These are phyloP conservation scores for Lactarius hengduanensis DNA, from an alignment of 768 basidiomycete genomes.

Conservation along the genomic window DNA sequence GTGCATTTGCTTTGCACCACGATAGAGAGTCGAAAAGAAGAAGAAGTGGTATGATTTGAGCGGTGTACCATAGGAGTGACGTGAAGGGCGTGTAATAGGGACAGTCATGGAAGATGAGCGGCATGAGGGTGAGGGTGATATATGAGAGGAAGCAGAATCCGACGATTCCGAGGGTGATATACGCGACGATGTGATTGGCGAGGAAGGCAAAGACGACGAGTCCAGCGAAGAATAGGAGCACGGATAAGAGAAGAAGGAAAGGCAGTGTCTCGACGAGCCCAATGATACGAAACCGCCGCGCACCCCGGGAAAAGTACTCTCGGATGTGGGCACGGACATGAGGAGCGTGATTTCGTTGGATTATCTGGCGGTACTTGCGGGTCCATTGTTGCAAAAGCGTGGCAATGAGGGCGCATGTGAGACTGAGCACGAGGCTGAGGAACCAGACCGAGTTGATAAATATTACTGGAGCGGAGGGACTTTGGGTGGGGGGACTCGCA, in stretches of 20 bases:
- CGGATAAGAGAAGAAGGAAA: not conserved
- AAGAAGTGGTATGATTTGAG: not conserved
- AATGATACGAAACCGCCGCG: slow-evolving; percentile 41
- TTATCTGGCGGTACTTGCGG: not conserved
- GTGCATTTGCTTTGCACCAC: too few species aligned
- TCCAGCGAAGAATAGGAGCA: not conserved
- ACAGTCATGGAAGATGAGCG: not conserved
- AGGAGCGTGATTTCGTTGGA: not conserved
- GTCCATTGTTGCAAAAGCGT: slow-evolving; percentile 10
- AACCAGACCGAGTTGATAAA: slow-evolving; percentile 9
- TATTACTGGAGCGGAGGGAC: not conserved
- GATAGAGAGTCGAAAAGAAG: not conserved
- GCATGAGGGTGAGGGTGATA: not conserved
- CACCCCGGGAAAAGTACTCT: slow-evolving; percentile 37
- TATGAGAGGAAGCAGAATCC: not conserved
- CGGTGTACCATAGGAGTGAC: slow-evolving; percentile 2
- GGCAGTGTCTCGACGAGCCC: slow-evolving; percentile 41
- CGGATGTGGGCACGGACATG: not conserved
- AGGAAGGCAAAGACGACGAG: slow-evolving; percentile 10
- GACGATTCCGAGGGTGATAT: not conserved
- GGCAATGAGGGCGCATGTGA: not conserved
- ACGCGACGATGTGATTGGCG: not conserved
- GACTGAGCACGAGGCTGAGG: slow-evolving; percentile 3
- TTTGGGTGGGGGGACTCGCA: not conserved
- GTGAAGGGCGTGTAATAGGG: slow-evolving; percentile 5